These are phyloP conservation scores for Talaromyces stipitatus DNA, from an alignment of 495 filamentous ascomycete species.

Conservation along the genomic window DNA sequence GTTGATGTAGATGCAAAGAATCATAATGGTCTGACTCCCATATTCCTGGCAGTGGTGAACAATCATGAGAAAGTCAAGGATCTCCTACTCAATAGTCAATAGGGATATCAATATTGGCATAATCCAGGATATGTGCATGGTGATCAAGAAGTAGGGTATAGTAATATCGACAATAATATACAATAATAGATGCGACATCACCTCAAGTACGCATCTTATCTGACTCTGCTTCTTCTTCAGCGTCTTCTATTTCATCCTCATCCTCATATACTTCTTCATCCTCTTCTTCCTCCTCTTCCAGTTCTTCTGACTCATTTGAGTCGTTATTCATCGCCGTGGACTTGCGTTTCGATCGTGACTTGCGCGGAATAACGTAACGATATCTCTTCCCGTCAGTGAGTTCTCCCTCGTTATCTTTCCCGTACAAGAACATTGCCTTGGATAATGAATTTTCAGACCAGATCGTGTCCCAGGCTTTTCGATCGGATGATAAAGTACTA, in stretches of 20 bases:
- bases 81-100: neutral
- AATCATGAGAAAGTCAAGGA: neutral
- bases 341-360: neutral
- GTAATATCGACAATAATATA: neutral
- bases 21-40: neutral
- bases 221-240: neutral
- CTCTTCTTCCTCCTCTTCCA: neutral
- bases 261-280: neutral
- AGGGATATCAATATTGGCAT: neutral
- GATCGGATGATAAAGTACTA: neutral
- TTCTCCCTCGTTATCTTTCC: neutral
- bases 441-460: conserved; percentile 4
- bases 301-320: neutral
- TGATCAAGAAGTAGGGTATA: neutral
- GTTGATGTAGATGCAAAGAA: conserved; percentile 16
- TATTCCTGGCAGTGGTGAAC: neutral
- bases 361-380: neutral
- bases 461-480: neutral
- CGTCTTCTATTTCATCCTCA: neutral
- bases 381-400: conserved; percentile 2
- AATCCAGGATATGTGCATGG: neutral
- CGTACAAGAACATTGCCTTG: neutral
- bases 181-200: neutral
- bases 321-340: neutral
- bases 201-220: neutral